Percentiles rank a stretch among this genome's conserved stretches.
These are phyloP conservation scores for Leptomonas pyrrhocoris DNA, from an alignment of 208 protist species.

Conservation along the genomic window DNA sequence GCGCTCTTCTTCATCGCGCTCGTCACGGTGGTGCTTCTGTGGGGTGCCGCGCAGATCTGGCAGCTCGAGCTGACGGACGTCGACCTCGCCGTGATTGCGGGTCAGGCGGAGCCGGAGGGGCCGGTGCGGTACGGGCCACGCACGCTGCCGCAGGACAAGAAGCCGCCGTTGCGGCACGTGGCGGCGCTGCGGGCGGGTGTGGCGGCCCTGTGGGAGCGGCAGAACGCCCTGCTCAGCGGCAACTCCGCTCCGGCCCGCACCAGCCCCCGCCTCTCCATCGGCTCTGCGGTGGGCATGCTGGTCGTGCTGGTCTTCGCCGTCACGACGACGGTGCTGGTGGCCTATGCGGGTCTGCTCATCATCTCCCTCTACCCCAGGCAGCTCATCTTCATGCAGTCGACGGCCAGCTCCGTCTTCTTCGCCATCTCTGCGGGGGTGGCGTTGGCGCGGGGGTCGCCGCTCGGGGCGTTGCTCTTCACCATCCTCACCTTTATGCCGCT, in stretches of 20 bases:
- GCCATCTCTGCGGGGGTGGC: constrained; percentile 28
- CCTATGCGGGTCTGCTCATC: constrained; percentile 26
- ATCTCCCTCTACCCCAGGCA: constrained; percentile 30
- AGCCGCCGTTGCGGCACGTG: neutral
- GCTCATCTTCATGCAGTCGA: constrained; percentile 34
- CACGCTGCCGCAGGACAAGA: neutral
- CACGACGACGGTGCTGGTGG: constrained; percentile 20
- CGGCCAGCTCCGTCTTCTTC: constrained; percentile 33
- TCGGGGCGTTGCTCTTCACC: constrained; percentile 31
- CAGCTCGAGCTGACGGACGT: constrained; percentile 40
- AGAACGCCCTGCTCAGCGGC: constrained; percentile 1
- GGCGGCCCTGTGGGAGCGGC: constrained; percentile 19
- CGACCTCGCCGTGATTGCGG: constrained; percentile 37
- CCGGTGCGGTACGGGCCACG: constrained; percentile 2
- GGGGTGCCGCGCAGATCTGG: constrained; percentile 41
- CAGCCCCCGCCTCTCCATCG: constrained; percentile 6
- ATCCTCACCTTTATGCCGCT: constrained; percentile 41
- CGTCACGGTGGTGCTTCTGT: constrained; percentile 36
- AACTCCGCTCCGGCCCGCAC: neutral
- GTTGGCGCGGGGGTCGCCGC: constrained; percentile 11
- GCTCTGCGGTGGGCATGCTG: constrained; percentile 9
- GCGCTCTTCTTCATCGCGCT: constrained; percentile 48
- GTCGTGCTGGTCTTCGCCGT: constrained; percentile 14
- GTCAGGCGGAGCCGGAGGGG: constrained; percentile 5
- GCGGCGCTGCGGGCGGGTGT: constrained; percentile 24